phyloP scores from a whole-genome alignment of 2,329 filamentous ascomycete species.

The Proliferodiscus dingleyae region DNA sequence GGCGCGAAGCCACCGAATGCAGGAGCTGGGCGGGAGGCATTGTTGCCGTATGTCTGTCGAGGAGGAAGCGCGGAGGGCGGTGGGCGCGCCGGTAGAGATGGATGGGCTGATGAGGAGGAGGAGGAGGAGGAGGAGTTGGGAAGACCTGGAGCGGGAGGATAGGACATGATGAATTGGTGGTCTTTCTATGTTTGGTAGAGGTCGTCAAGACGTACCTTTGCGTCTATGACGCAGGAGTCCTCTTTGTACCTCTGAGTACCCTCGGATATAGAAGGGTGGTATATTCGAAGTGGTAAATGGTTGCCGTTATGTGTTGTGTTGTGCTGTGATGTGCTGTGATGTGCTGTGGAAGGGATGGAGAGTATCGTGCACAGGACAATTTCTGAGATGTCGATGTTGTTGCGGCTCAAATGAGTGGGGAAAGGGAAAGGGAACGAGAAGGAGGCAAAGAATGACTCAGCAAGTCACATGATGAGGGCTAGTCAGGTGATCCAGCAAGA shows the following conservation, averaged over 20 bases:
- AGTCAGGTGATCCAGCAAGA: neutral
- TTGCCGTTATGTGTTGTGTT: neutral
- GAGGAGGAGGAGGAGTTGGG: no score
- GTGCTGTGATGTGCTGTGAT: neutral
- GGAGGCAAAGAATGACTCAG: neutral
- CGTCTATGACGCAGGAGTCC: conserved; percentile 24
- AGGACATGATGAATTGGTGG: conserved; percentile 68
- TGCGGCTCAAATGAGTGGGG: neutral
- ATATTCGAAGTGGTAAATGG: no score
- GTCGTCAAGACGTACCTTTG: conserved; percentile 34
- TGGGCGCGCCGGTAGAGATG: conserved; percentile 73
- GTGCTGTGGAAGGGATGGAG: no score
- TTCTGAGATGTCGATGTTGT: neutral
- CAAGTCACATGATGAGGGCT: neutral
- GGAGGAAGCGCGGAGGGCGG: conserved; percentile 47
- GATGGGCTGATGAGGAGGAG: conserved; percentile 39
- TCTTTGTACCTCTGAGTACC: no score
- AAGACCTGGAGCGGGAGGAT: conserved; percentile 79
- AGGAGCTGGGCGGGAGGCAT: conserved; percentile 20
- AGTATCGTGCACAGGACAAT: no score
- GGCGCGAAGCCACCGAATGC: conserved; percentile 54
- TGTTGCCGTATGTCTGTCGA: conserved; percentile 24
- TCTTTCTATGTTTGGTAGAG: conserved; percentile 25
- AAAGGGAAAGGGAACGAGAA: neutral
- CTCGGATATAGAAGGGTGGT: neutral